A percentile compares a stretch with the other conserved stretches of the same genome.
Conservation (phyloP, 305 asterid species). For the Fraxinus dipetala region DNA sequence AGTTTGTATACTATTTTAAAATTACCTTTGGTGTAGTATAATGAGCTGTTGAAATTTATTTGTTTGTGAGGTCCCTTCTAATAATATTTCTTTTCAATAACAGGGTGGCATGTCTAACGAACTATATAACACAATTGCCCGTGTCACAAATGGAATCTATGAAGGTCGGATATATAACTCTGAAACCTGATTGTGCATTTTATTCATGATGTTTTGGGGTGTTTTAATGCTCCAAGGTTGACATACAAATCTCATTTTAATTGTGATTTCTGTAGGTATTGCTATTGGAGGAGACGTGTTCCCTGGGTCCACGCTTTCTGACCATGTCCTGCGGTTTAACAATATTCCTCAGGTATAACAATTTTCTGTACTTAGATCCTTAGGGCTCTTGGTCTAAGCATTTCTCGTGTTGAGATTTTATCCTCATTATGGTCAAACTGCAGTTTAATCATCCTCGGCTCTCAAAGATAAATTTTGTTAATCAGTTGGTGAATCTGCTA, state of each 20-base stretch:
- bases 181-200: background rate
- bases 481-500: background rate
- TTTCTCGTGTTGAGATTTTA: background rate
- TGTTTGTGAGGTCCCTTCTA: slow-evolving; percentile 13
- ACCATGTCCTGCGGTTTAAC: slow-evolving; percentile 94
- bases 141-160: slow-evolving; percentile 93
- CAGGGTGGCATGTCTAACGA: slow-evolving; percentile 99
- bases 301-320: slow-evolving; percentile 98
- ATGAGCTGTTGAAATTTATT: background rate
- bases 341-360: slow-evolving; percentile 84
- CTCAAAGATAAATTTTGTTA: background rate
- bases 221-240: background rate
- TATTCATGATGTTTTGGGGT: slow-evolving; percentile 6
- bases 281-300: slow-evolving; percentile 99
- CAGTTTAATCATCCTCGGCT: background rate
- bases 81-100: slow-evolving; percentile 25
- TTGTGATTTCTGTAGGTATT: slow-evolving; percentile 53
- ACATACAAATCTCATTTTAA: slow-evolving; percentile 3
- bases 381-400: background rate
- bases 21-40: slow-evolving; percentile 8
- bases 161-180: slow-evolving; percentile 57
- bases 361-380: background rate
- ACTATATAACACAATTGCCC: slow-evolving; percentile 84
- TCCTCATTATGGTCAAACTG: background rate
- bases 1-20: background rate